Percentiles rank a stretch among this genome's conserved stretches.
Evolutionary conservation across 2,329 filamentous ascomycete genomes (phyloP).

Genomic region (Trichoderma arundinaceum): DNA sequence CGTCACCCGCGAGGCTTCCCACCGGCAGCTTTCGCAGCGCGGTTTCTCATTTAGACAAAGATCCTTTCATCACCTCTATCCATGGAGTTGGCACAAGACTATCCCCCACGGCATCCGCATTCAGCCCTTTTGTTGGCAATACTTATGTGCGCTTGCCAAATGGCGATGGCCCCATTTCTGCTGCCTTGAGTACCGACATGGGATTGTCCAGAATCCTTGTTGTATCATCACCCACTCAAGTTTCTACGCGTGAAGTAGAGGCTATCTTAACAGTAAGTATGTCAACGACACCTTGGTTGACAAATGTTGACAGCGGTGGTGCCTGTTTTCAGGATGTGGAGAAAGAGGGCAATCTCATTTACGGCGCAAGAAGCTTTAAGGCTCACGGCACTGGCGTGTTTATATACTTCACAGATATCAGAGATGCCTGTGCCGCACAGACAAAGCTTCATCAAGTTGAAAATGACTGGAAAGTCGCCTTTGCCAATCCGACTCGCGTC

Average conservation of each 20-base stretch:
- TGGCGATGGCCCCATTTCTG: conserved; percentile 41
- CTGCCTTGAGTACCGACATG: conserved; percentile 53
- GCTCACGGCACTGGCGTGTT: conserved; percentile 52
- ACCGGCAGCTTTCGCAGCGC: conserved; percentile 38
- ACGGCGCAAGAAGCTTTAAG: conserved; percentile 48
- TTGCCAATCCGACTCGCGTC: conserved; percentile 11
- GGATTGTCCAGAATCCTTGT: conserved; percentile 54
- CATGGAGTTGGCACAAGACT: conserved; percentile 52
- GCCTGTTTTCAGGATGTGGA: conserved; percentile 47
- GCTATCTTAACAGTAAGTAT: conserved; percentile 53
- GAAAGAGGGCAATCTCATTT: conserved; percentile 42
- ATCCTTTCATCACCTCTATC: conserved; percentile 59
- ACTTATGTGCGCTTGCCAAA: conserved; percentile 34
- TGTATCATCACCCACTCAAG: conserved; percentile 44
- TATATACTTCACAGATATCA: conserved; percentile 64
- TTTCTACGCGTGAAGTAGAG: conserved; percentile 49
- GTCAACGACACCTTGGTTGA: neutral
- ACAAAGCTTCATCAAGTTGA: conserved; percentile 52
- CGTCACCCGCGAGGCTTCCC: conserved; percentile 38
- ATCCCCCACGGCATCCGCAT: conserved; percentile 67
- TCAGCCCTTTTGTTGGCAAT: conserved; percentile 54
- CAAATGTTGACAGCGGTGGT: conserved; percentile 30
- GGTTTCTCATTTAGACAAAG: conserved; percentile 48
- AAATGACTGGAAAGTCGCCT: conserved; percentile 52
- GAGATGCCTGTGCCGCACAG: conserved; percentile 60